These are phyloP conservation scores for Erysimum cheiri DNA, from an alignment of 441 rosid species.

Conservation along the genomic window DNA sequence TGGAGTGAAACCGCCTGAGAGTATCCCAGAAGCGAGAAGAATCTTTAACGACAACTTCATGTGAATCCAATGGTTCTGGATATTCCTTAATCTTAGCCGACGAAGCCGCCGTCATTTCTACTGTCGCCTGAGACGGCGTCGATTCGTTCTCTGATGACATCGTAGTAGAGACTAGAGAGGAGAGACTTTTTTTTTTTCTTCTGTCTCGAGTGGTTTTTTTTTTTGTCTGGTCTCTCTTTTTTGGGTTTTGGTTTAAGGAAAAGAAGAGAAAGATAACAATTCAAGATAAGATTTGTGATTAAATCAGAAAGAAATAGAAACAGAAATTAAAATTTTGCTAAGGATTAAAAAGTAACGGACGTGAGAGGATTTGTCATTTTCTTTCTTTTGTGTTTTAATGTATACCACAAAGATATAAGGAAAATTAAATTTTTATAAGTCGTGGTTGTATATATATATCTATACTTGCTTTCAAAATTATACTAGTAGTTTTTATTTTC, in stretches of 20 bases:
- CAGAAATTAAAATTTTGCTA: slow-evolving; percentile 45
- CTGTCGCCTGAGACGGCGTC: slow-evolving; percentile 43
- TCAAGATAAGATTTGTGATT: slow-evolving; percentile 47
- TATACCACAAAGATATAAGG: slow-evolving; percentile 40
- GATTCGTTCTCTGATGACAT: slow-evolving; percentile 56
- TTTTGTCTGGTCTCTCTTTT: slow-evolving; percentile 38
- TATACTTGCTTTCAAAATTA: slow-evolving; percentile 19
- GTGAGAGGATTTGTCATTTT: slow-evolving; percentile 67
- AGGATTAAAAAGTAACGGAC: slow-evolving; percentile 70
- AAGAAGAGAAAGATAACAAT: slow-evolving; percentile 39
- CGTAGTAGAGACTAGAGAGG: neutral
- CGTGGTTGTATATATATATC: slow-evolving; percentile 2
- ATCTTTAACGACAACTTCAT: slow-evolving; percentile 60
- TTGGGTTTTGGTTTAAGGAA: slow-evolving; percentile 40
- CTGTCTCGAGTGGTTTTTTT: neutral
- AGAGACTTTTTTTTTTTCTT: slow-evolving; percentile 1
- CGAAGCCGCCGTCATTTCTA: slow-evolving; percentile 32
- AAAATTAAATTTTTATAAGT: slow-evolving; percentile 7
- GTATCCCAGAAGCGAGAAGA: slow-evolving; percentile 79
- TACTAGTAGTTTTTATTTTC: slow-evolving; percentile 31
- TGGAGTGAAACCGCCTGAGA: slow-evolving; percentile 83
- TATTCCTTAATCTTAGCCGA: slow-evolving; percentile 53
- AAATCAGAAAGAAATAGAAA: slow-evolving; percentile 41
- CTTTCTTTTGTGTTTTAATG: slow-evolving; percentile 46
- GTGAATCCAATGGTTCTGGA: slow-evolving; percentile 69